These are phyloP conservation scores for Astragalus glycyphyllos DNA, from an alignment of 306 rosid genomes.

Conservation along the genomic window DNA sequence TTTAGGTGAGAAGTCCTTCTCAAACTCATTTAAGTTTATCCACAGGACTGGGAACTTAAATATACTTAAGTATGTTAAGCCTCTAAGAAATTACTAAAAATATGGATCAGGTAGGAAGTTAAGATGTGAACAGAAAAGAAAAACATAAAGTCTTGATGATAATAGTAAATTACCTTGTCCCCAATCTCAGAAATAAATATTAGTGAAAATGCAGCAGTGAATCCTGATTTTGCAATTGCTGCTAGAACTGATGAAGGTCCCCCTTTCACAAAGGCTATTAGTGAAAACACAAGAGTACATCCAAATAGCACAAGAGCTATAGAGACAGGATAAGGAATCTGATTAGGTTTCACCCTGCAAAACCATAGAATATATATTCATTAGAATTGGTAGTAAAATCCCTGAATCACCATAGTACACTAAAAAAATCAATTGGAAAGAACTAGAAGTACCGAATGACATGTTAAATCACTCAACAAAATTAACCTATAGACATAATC, in stretches of 20 bases:
- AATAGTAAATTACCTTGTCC: conserved; percentile 75
- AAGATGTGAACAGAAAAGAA: conserved; percentile 18
- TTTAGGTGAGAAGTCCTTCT: neutral
- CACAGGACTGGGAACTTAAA: conserved; percentile 13
- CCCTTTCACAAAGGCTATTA: conserved; percentile 88
- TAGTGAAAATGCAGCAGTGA: conserved; percentile 94
- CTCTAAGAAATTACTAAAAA: conserved; percentile 28
- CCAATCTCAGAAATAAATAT: conserved; percentile 99
- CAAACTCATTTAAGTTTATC: conserved; percentile 18
- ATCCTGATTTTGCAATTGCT: conserved; percentile 91
- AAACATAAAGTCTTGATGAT: neutral
- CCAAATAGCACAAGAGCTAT: conserved; percentile 80
- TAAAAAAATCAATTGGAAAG: conserved; percentile 12
- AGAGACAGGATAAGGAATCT: conserved; percentile 70
- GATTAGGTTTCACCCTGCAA: conserved; percentile 78
- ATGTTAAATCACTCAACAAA: conserved; percentile 32
- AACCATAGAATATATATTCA: conserved; percentile 44
- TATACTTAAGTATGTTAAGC: conserved; percentile 17
- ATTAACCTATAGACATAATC: conserved; percentile 10
- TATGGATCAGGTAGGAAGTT: neutral
- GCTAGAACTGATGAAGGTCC: conserved; percentile 77
- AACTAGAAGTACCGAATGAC: neutral
- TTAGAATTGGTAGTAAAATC: conserved; percentile 38
- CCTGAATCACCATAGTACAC: neutral
- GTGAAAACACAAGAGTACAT: conserved; percentile 74